Conservation (phyloP, 352 stramenopile species). For the Globisporangium alternatum region DNA sequence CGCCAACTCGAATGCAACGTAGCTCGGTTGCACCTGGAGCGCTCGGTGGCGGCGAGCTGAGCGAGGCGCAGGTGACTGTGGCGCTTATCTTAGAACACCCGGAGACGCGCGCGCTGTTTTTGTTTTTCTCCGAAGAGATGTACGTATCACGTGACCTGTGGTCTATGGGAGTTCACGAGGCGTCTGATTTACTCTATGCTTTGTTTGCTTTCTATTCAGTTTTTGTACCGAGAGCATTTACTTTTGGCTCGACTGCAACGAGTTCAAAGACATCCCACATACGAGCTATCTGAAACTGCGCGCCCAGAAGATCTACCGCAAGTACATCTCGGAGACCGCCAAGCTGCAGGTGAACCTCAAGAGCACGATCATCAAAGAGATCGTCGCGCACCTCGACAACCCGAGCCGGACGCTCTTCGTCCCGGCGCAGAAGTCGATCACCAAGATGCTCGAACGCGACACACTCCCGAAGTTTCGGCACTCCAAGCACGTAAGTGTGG, state of each 20-base stretch:
- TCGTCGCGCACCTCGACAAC: conserved; percentile 51
- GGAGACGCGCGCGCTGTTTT: conserved; percentile 60
- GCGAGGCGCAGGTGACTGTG: conserved; percentile 45
- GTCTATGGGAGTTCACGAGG: neutral
- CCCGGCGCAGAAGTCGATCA: conserved; percentile 57
- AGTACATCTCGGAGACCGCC: conserved; percentile 63
- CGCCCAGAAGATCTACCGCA: conserved; percentile 76
- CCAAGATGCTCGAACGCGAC: conserved; percentile 74
- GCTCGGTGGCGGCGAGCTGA: conserved; percentile 17
- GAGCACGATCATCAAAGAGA: conserved; percentile 49
- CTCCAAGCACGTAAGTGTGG: conserved; percentile 60
- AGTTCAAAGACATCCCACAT: conserved; percentile 78
- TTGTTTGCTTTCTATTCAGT: conserved; percentile 21
- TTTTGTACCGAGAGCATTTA: conserved; percentile 82
- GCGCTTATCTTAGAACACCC: conserved; percentile 57
- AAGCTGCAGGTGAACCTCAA: conserved; percentile 78
- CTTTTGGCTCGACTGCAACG: conserved; percentile 83
- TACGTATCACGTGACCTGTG: conserved; percentile 27
- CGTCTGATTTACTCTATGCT: neutral
- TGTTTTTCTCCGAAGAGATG: conserved; percentile 80
- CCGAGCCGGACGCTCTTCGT: conserved; percentile 59
- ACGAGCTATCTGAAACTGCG: conserved; percentile 70
- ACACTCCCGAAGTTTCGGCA: conserved; percentile 70
- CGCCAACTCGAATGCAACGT: neutral
- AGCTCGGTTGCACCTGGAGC: neutral